Evolutionary conservation across 495 filamentous ascomycete species (phyloP).

Genomic region (Oleoguttula mirabilis): DNA sequence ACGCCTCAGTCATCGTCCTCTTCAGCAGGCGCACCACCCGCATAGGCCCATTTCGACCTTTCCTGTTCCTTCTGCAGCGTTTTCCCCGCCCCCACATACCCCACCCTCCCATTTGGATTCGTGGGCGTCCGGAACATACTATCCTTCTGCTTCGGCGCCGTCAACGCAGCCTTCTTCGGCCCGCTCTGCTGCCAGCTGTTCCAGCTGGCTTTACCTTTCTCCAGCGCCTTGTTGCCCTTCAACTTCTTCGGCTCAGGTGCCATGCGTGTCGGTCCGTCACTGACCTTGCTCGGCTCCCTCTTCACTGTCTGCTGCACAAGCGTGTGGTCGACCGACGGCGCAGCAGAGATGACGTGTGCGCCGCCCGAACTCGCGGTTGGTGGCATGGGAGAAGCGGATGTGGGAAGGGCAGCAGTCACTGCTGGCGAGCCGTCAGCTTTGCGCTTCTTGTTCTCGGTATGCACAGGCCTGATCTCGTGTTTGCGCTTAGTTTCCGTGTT

Average conservation of each 20-base stretch:
- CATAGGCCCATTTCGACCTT: conserved; percentile 75
- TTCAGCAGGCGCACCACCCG: conserved; percentile 41
- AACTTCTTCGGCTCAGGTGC: conserved; percentile 66
- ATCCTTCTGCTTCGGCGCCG: conserved; percentile 64
- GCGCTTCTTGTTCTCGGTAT: conserved; percentile 60
- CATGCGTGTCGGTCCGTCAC: conserved; percentile 53
- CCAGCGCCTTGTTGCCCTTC: conserved; percentile 79
- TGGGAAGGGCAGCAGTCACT: conserved; percentile 25
- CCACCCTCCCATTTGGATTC: conserved; percentile 46
- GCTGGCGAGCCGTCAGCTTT: conserved; percentile 74
- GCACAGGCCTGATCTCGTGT: conserved; percentile 71
- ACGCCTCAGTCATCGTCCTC: conserved; percentile 59
- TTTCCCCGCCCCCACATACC: conserved; percentile 89
- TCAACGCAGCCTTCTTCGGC: conserved; percentile 37
- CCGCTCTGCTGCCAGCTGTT: conserved; percentile 77
- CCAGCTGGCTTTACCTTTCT: conserved; percentile 88
- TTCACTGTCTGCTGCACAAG: conserved; percentile 62
- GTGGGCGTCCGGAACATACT: conserved; percentile 88
- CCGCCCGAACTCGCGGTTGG: neutral
- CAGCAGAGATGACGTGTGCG: conserved; percentile 70
- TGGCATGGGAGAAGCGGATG: conserved; percentile 3
- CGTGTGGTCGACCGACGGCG: conserved; percentile 71
- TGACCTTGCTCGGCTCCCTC: conserved; percentile 51
- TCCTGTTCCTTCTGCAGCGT: conserved; percentile 85
- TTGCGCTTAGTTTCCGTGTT: conserved; percentile 73